Base-by-base conservation (phyloP, 768 basidiomycete genomes). In the Leccinum incarnatum region DNA sequence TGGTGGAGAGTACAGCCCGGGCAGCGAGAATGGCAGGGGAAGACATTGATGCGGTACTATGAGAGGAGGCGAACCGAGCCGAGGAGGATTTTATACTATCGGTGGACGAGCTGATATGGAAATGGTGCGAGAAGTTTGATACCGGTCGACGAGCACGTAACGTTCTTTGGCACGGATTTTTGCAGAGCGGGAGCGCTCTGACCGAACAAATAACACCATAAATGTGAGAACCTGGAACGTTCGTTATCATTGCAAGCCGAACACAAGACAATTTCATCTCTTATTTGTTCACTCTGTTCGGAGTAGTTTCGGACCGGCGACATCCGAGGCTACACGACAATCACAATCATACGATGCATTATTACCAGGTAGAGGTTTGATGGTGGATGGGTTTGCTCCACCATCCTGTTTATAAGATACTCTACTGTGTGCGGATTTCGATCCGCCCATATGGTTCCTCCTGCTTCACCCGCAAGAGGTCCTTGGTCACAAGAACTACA, bases 401-500 rank as follows among this genome's bases (percentile, higher is more conserved):
- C 36, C 36, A 15, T 37, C 36, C 36, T 37, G 34, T 51, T 30
- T 30, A 14, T 27, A 12, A 21, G 3, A 30, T 47, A 40, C 34
- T 15, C 70, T 72, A 79, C 48, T 70, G 66, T 29, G 81, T 74
- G 30, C 64, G 68, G 23, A 84, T 76, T 52, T 58, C 62, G 56
- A 93, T 75, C 12, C 70, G 71, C 29, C 83, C 85, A 66, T 90
- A 90, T 21, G 89, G 68, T 55, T 78, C 78, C 14, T 69, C 69
- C 69, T 94, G 92, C 40, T 81, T 70, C 37, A 94, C 72, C 19
- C 71, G 76, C 53, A 94, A 61, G 15, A 91, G 77, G 61, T 87
- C 78, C 69, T 93, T 94, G 21, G 91, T 93, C 11, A 83, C 82
- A 49, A 94, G 80, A 54, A 90, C 92, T 94, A 62, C 32, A 48